Evolutionary conservation across 345 rosid species (phyloP).

Genomic region (Pistacia integerrima): DNA sequence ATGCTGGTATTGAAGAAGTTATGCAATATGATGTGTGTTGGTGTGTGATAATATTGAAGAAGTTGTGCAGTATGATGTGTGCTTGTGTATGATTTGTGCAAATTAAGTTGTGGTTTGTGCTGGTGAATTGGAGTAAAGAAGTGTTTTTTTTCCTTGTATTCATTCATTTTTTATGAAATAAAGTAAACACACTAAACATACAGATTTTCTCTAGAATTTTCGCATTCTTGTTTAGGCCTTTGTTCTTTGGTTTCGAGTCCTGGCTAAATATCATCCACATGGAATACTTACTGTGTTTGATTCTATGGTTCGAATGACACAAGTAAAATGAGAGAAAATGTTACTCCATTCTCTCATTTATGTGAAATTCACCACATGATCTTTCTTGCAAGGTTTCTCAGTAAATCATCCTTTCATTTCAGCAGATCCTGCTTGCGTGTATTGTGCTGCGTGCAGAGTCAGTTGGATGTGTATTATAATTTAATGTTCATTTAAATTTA

Average conservation of each 20-base stretch:
- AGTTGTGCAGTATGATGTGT: too few relatives aligned
- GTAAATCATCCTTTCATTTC: slow-evolving; percentile 78
- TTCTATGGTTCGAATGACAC: slow-evolving; percentile 95
- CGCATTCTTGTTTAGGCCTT: background rate
- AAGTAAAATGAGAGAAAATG: slow-evolving; percentile 43
- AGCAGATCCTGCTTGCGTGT: slow-evolving; percentile 98
- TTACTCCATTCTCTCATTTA: background rate
- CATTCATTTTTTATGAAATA: background rate
- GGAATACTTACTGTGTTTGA: slow-evolving; percentile 90
- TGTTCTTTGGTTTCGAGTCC: slow-evolving; percentile 49
- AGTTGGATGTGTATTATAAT: slow-evolving; percentile 50
- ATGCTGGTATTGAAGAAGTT: too few relatives aligned
- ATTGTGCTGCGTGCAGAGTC: slow-evolving; percentile 86
- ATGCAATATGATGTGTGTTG: too few relatives aligned
- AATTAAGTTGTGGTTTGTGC: too few relatives aligned
- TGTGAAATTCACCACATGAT: background rate
- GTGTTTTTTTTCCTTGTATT: too few relatives aligned
- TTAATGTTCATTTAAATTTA: slow-evolving; percentile 12
- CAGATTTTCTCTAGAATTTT: too few relatives aligned
- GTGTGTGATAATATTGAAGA: too few relatives aligned
- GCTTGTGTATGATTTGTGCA: too few relatives aligned
- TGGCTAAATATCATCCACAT: slow-evolving; percentile 98
- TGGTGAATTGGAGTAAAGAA: too few relatives aligned
- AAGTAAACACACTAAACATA: background rate
- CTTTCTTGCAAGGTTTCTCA: slow-evolving; percentile 67